These are phyloP conservation scores for Eucalyptus caleyi DNA, from an alignment of 345 rosid species.

Conservation along the genomic window DNA sequence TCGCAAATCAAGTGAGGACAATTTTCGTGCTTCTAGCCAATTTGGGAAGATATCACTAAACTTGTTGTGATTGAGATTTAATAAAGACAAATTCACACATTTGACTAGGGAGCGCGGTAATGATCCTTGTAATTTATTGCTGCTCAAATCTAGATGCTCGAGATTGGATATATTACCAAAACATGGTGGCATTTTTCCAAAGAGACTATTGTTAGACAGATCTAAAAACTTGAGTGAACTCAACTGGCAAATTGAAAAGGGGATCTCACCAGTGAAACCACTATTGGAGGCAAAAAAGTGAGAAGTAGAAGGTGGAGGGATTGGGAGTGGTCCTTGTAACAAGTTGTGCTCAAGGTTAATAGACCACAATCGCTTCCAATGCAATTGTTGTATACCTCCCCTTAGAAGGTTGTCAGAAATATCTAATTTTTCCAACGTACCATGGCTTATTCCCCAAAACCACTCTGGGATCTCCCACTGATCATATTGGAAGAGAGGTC, in stretches of 20 bases:
- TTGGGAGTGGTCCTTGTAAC: background rate
- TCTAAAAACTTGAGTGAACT: background rate
- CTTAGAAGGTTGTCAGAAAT: background rate
- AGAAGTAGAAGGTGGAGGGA: background rate
- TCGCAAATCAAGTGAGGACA: fast-evolving
- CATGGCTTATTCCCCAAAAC: background rate
- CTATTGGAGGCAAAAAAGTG: background rate
- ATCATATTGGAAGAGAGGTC: background rate
- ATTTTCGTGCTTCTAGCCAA: background rate
- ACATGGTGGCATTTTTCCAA: slow-evolving; percentile 3
- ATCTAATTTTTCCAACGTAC: background rate
- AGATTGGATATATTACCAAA: background rate
- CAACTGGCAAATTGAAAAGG: background rate
- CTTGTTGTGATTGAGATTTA: background rate
- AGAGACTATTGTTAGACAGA: background rate
- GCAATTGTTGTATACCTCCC: background rate
- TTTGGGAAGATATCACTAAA: slow-evolving; percentile 4
- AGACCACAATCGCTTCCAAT: background rate
- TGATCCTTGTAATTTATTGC: background rate
- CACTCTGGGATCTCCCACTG: background rate
- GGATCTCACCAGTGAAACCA: background rate
- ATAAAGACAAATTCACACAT: background rate
- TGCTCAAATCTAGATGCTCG: background rate
- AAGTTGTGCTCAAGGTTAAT: background rate
- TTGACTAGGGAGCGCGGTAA: background rate